phyloP scores from a whole-genome alignment of 257 asterid species.

The Paulownia fortunei region DNA sequence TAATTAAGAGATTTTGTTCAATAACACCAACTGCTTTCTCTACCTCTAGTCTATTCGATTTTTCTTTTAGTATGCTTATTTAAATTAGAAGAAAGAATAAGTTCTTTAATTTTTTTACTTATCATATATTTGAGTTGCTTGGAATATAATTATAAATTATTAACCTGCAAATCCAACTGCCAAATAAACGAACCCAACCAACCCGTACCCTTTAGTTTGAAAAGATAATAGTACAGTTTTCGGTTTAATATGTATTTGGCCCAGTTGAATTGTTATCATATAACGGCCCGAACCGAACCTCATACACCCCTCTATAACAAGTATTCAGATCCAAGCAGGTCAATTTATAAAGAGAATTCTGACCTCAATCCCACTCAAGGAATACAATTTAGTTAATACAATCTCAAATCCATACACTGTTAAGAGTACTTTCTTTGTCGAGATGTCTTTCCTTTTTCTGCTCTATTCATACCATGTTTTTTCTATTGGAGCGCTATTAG shows the following conservation, averaged over 20 bases:
- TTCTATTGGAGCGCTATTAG: neutral
- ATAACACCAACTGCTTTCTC: too few relatives aligned
- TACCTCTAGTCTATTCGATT: too few relatives aligned
- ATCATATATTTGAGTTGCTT: too few relatives aligned
- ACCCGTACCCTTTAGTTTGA: conserved; percentile 1
- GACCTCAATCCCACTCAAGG: neutral
- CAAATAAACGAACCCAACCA: neutral
- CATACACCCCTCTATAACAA: conserved; percentile 18
- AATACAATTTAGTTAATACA: neutral
- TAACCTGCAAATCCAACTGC: neutral
- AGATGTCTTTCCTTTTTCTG: neutral
- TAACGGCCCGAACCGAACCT: neutral
- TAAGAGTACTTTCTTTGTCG: neutral
- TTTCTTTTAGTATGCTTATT: too few relatives aligned
- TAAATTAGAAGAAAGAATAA: too few relatives aligned
- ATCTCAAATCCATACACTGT: neutral
- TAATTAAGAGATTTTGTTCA: too few relatives aligned
- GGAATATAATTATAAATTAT: too few relatives aligned
- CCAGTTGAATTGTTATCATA: neutral
- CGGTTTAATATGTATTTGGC: neutral
- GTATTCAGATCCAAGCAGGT: conserved; percentile 14
- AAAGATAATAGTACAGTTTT: neutral
- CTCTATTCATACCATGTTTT: neutral
- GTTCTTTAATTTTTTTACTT: too few relatives aligned
- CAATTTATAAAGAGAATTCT: neutral